These are phyloP conservation scores for Curvularia spicifera DNA, from an alignment of 2,329 filamentous ascomycete species.

Conservation along the genomic window DNA sequence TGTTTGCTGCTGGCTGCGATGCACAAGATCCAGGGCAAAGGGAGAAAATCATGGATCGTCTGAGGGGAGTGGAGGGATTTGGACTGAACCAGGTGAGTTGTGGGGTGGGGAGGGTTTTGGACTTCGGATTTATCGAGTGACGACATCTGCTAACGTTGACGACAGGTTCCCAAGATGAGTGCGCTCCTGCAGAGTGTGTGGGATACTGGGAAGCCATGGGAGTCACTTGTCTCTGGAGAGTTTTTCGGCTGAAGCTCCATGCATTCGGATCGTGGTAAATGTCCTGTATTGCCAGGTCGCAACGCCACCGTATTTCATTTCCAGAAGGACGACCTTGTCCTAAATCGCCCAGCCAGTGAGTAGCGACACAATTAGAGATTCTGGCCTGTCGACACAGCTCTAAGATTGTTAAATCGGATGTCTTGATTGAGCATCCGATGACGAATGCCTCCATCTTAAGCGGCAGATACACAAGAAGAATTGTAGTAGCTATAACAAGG, in stretches of 20 bases:
- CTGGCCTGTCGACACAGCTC: neutral
- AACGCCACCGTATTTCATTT: neutral
- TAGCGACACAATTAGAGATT: neutral
- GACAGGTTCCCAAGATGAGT: constrained; percentile 64
- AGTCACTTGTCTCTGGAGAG: constrained; percentile 69
- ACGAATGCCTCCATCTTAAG: neutral
- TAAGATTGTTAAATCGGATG: neutral
- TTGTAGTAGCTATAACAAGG: neutral
- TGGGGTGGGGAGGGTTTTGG: neutral
- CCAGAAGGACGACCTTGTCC: too few species aligned
- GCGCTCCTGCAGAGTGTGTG: constrained; percentile 72
- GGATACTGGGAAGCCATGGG: constrained; percentile 72
- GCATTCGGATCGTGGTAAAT: neutral
- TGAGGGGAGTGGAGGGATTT: constrained; percentile 71
- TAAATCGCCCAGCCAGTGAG: neutral
- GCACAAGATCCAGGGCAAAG: constrained; percentile 63
- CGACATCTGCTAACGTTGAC: constrained; percentile 1
- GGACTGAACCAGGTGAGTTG: constrained; percentile 75
- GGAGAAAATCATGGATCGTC: constrained; percentile 67
- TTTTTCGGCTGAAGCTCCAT: constrained; percentile 63
- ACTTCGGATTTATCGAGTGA: neutral
- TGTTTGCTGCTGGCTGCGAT: constrained; percentile 84
- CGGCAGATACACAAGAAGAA: neutral
- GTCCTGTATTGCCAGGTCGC: neutral
- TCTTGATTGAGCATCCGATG: neutral